Conservation (phyloP, 306 rosid species). For the Albizia julibrissin region DNA sequence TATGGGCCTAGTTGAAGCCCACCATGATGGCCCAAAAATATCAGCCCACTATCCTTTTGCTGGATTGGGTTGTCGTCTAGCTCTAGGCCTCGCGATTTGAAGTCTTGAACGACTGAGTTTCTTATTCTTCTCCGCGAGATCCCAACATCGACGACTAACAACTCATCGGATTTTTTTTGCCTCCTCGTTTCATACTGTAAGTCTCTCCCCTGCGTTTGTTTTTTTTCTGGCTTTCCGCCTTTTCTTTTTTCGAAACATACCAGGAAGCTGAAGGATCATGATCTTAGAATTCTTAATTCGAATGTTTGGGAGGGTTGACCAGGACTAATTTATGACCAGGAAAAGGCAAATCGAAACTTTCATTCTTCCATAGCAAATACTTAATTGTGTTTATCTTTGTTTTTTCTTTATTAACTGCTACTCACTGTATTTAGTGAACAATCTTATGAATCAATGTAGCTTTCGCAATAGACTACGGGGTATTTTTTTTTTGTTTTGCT, state of each 20-base stretch:
- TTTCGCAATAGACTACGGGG: neutral
- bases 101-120: neutral
- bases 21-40: neutral
- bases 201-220: neutral
- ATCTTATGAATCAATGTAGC: neutral
- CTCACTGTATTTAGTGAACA: neutral
- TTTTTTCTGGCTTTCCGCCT: neutral
- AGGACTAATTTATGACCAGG: neutral
- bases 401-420: neutral
- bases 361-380: neutral
- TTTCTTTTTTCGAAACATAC: neutral
- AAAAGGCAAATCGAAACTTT: neutral
- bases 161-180: neutral
- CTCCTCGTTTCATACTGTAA: neutral
- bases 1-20: neutral
- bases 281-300: neutral
- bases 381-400: neutral
- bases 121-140: neutral
- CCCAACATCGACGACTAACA: neutral
- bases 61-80: neutral
- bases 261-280: neutral
- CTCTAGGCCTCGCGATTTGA: neutral
- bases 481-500: neutral
- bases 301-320: neutral
- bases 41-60: neutral